Evolutionary conservation across 805 yeast genomes (phyloP), one percentile per base, ranked within the genome.

Genomic region (Myxozyma kluyveri): DNA sequence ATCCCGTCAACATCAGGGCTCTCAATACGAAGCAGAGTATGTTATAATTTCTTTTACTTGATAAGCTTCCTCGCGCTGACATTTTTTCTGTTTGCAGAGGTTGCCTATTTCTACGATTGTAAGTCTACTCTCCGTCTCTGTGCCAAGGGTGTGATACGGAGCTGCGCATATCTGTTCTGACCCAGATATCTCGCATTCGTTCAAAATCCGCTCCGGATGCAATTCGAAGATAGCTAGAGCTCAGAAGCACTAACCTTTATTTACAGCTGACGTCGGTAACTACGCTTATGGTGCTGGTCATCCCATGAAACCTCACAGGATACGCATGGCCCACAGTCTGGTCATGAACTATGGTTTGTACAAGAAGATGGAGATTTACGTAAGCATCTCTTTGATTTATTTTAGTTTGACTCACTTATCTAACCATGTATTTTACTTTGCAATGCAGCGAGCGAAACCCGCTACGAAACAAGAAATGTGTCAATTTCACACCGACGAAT

Each of bases 301-400:
- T 70, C 97, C 97, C 37, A 93, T 93, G 99, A 93, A 93, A 68
- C 99, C 99, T 22, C 97, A 91, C 69, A 82, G 99, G 67, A 89
- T 93, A 73, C 85, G 98, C 81, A 90, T 93, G 96, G 95, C 98
- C 5, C 98, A 93, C 69, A 88, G 96, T 38, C 76, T 93, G 64
- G 87, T 93, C 60, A 91, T 93, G 96, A 90, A 91, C 72, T 93
- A 93, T 69, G 98, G 97, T 1, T 77, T 93, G 47, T 90, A 93
- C 74, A 88, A 90, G 70, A 86, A 91, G 71, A 91, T 93, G 96
- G 98, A 93, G 68, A 88, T 93, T 44, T 90, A 90, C 69, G 69
- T 65, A 63, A 40, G 68, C 37, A 26, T 4, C 9, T 6, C 18
- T 24, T 14, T 3, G 18, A 7, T 37, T 2, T 9, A n/a, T 10